A percentile compares a stretch with the other conserved stretches of the same genome.
These are phyloP conservation scores for Ceratobasidium sp. DNA, from an alignment of 1,284 basidiomycete genomes.

Conservation along the genomic window DNA sequence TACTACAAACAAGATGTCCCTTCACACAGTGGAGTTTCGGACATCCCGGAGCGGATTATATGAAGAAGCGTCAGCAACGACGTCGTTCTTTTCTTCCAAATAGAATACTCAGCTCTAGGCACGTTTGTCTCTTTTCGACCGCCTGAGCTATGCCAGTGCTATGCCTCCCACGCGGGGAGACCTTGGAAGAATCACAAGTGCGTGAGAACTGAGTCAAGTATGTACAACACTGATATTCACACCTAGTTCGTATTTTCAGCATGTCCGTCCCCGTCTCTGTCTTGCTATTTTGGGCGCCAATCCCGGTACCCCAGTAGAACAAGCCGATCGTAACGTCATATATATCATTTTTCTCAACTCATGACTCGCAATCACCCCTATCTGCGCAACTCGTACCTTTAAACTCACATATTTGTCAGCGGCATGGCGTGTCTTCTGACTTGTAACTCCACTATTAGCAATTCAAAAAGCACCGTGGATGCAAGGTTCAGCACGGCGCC, in stretches of 20 bases:
- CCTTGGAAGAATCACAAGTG: background rate
- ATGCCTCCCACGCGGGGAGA: background rate
- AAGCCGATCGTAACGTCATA: background rate
- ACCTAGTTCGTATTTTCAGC: background rate
- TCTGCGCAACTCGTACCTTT: background rate
- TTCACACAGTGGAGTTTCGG: no score
- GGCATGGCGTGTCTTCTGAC: constrained; percentile 3
- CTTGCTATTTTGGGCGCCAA: background rate
- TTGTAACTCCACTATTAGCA: background rate
- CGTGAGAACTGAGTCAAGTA: background rate
- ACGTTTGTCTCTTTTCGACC: background rate
- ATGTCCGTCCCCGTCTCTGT: background rate
- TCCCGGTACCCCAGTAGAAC: background rate
- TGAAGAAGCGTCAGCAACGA: background rate
- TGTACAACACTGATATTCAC: background rate
- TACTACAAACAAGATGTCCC: no score
- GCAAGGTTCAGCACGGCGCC: background rate
- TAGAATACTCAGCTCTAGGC: background rate
- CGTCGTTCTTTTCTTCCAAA: background rate
- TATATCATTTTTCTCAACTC: background rate
- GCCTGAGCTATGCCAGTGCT: background rate
- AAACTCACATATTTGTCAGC: constrained; percentile 11
- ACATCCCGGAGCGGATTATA: no score
- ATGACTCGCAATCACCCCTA: background rate
- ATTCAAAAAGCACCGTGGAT: constrained; percentile 15